A percentile compares a stretch with the other conserved stretches of the same genome.
phyloP scores from a whole-genome alignment of 345 rosid genomes.

The Capsella bursapastoris region DNA sequence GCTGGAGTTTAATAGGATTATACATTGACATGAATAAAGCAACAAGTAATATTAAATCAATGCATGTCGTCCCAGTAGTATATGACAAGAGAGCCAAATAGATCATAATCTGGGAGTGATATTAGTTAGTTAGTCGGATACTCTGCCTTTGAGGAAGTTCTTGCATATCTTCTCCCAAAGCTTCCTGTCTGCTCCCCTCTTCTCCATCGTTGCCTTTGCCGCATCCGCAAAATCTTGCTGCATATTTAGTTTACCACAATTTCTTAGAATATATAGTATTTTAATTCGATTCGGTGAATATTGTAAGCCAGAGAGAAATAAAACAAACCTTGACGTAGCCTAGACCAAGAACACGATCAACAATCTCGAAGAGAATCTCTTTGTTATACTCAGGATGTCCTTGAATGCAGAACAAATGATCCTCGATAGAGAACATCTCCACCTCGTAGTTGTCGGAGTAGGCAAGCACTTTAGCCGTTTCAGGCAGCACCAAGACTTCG shows the following conservation, averaged over 20 bases:
- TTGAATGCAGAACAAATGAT: constrained; percentile 82
- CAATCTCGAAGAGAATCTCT: constrained; percentile 70
- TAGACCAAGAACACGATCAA: constrained; percentile 71
- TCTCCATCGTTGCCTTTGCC: constrained; percentile 44
- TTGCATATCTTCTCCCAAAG: constrained; percentile 42
- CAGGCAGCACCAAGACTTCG: constrained; percentile 81
- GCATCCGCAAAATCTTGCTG: constrained; percentile 46
- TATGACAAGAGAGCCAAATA: neutral
- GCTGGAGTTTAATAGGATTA: constrained; percentile 11
- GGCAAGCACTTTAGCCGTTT: constrained; percentile 69
- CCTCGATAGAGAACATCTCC: constrained; percentile 67
- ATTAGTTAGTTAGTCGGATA: constrained; percentile 36
- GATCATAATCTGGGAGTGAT: neutral
- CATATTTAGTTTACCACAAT: neutral
- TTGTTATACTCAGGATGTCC: constrained; percentile 93
- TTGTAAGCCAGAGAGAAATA: neutral
- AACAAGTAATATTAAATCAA: constrained; percentile 12
- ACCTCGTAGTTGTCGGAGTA: constrained; percentile 79
- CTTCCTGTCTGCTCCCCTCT: constrained; percentile 40
- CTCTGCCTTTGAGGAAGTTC: constrained; percentile 46
- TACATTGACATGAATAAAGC: neutral
- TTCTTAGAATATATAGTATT: neutral
- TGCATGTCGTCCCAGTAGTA: neutral
- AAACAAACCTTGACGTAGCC: constrained; percentile 59
- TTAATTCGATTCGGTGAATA: neutral